Percentiles rank a stretch among this genome's conserved stretches.
Conservation (phyloP, 139 green algal species). For the Chlamydomonas asymmetrica region DNA sequence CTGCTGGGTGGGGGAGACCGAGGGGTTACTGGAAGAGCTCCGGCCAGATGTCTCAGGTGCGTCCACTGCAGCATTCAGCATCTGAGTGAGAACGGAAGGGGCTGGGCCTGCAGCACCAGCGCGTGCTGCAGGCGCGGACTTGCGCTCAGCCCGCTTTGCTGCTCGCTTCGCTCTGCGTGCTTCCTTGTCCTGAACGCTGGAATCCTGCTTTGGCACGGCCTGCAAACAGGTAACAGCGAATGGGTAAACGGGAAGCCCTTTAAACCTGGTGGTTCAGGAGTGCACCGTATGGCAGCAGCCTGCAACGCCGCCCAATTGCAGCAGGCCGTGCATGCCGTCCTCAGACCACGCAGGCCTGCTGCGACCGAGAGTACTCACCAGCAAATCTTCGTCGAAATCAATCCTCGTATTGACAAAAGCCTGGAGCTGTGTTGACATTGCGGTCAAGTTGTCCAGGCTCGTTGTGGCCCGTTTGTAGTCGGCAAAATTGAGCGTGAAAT, state of each 20-base stretch:
- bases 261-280: not conserved
- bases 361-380: too few species aligned
- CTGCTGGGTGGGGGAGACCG: too few species aligned
- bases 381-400: too few species aligned
- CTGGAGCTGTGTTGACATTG: not conserved
- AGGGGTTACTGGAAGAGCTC: not conserved
- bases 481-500: conserved; percentile 2
- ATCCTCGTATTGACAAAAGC: conserved; percentile 11
- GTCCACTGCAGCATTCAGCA: not conserved
- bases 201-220: not conserved
- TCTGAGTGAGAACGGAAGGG: not conserved
- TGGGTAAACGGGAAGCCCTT: not conserved
- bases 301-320: not conserved
- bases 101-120: not conserved
- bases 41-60: not conserved
- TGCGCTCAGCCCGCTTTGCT: conserved; percentile 17
- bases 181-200: not conserved
- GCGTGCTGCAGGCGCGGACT: not conserved
- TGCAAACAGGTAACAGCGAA: not conserved
- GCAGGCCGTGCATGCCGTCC: conserved; percentile 2
- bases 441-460: conserved; percentile 10
- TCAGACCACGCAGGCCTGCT: too few species aligned
- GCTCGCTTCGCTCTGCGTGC: conserved; percentile 12
- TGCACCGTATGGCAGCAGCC: not conserved
- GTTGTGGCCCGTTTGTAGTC: conserved; percentile 16